Evolutionary conservation across 2,329 filamentous ascomycete species (phyloP).

Genomic region (Fusarium nematophilum): DNA sequence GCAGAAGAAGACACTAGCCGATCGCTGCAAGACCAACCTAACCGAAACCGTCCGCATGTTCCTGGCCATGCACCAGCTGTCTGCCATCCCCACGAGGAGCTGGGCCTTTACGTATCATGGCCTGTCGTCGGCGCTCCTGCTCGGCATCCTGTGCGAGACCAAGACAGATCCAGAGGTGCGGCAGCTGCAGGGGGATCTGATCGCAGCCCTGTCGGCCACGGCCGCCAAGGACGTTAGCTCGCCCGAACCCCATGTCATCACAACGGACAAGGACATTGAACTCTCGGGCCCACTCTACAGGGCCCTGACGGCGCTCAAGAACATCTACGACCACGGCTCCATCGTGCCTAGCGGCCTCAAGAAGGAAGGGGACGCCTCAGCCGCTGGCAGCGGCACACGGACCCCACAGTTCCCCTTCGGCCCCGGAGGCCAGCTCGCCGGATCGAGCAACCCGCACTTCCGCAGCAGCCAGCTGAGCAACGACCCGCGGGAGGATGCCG

Average conservation of each 20-base stretch:
- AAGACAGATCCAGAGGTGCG: constrained; percentile 72
- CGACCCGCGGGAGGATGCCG: constrained; percentile 70
- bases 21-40: constrained; percentile 70
- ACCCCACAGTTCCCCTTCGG: constrained; percentile 53
- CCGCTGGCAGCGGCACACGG: constrained; percentile 58
- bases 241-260: constrained; percentile 63
- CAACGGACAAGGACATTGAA: constrained; percentile 70
- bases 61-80: constrained; percentile 75
- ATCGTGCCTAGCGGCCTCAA: constrained; percentile 63
- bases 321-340: constrained; percentile 74
- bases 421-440: constrained; percentile 35
- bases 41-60: constrained; percentile 76
- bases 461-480: constrained; percentile 47
- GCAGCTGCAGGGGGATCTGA: constrained; percentile 72
- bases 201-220: constrained; percentile 71
- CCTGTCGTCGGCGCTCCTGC: constrained; percentile 71
- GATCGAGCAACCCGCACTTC: constrained; percentile 41
- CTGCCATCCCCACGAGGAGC: constrained; percentile 72
- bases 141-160: constrained; percentile 72
- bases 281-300: constrained; percentile 71
- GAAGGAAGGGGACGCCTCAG: constrained; percentile 60
- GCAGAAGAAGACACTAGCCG: constrained; percentile 66
- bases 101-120: constrained; percentile 78
- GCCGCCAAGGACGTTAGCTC: constrained; percentile 71
- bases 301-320: constrained; percentile 70